These are phyloP conservation scores for Zanthoxylum bungeanum DNA, from an alignment of 345 rosid genomes.

Conservation along the genomic window DNA sequence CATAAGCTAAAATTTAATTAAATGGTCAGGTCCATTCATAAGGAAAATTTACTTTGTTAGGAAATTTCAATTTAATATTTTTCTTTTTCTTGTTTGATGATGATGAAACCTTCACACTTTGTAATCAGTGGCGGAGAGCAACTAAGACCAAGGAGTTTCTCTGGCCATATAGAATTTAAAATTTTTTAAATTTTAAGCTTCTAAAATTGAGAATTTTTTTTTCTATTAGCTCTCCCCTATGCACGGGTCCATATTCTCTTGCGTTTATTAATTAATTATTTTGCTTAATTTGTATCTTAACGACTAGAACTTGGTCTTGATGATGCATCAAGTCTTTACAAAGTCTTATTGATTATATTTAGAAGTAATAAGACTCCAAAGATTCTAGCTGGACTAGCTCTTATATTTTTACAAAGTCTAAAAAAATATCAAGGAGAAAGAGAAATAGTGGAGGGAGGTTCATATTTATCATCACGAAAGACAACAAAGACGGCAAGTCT, in stretches of 20 bases:
- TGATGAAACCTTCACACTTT: background rate
- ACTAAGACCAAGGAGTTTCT: too few species aligned
- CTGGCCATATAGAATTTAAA: too few species aligned
- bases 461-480: background rate
- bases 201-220: too few species aligned
- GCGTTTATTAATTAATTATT: background rate
- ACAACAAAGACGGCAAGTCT: background rate
- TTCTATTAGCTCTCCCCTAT: too few species aligned
- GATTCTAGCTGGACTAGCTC: slow-evolving; percentile 12
- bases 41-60: background rate
- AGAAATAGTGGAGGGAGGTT: background rate
- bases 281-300: background rate
- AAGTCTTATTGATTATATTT: background rate
- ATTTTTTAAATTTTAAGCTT: too few species aligned
- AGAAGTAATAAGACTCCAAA: background rate
- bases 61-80: background rate
- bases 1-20: background rate
- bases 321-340: slow-evolving; percentile 17
- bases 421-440: background rate
- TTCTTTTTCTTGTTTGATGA: background rate
- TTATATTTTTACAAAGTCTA: background rate
- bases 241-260: background rate
- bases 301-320: background rate
- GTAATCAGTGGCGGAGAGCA: too few species aligned
- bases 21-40: background rate